These are phyloP conservation scores for Puccinia hordei DNA, from an alignment of 1,284 basidiomycete genomes.

Conservation along the genomic window DNA sequence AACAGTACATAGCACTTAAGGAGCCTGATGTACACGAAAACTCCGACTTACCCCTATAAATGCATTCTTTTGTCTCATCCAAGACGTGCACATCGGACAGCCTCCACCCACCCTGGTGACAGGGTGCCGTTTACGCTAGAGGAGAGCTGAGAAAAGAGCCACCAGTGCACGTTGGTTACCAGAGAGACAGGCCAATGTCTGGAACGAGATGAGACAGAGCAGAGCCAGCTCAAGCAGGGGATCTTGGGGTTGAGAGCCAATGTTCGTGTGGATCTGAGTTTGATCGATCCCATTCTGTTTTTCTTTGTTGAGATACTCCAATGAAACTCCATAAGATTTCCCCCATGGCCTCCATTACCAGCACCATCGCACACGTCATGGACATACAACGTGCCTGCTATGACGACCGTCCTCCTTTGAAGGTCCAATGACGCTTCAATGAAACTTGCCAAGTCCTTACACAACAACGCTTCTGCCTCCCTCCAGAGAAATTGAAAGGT, in stretches of 20 bases:
- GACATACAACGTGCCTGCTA: too few relatives aligned
- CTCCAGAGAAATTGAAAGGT: background rate
- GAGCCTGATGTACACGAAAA: too few relatives aligned
- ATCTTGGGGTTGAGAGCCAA: too few relatives aligned
- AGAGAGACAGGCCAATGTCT: background rate
- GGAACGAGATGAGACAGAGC: too few relatives aligned
- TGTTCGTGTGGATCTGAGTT: too few relatives aligned
- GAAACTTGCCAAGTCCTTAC: background rate
- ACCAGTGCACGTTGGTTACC: background rate
- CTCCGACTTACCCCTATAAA: background rate
- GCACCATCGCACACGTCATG: too few relatives aligned
- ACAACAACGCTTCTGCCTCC: background rate
- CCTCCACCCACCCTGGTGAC: background rate
- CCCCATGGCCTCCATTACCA: background rate
- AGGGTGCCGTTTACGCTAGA: background rate
- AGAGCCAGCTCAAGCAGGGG: too few relatives aligned
- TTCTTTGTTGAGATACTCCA: background rate
- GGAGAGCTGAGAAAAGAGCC: background rate
- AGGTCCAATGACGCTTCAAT: background rate
- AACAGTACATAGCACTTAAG: too few relatives aligned
- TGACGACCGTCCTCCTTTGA: background rate
- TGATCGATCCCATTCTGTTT: too few relatives aligned
- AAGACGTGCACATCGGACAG: background rate
- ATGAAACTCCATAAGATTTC: background rate
- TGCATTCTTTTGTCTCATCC: background rate